These are phyloP conservation scores for Epichloe aotearoae DNA, from an alignment of 2,329 filamentous ascomycete genomes.

Conservation along the genomic window DNA sequence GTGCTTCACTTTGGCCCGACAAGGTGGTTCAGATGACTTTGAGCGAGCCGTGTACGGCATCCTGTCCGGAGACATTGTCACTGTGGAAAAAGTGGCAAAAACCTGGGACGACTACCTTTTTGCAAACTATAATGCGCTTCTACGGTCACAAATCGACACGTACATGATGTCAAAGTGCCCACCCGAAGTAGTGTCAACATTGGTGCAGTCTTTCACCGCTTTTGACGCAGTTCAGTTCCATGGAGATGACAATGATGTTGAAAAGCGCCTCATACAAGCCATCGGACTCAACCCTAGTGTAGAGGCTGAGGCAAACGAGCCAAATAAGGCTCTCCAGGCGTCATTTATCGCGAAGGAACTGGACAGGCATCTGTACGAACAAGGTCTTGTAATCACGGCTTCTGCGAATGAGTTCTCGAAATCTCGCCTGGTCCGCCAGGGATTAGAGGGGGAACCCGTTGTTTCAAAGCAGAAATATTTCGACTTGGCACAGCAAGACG, in stretches of 20 bases:
- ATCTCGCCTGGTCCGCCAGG: constrained; percentile 16
- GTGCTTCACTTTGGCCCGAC: constrained; percentile 58
- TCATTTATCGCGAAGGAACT: constrained; percentile 56
- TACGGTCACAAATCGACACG: constrained; percentile 66
- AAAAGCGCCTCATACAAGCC: constrained; percentile 44
- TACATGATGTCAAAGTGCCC: constrained; percentile 48
- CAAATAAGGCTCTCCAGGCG: constrained; percentile 64
- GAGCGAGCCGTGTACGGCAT: constrained; percentile 85
- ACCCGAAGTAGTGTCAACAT: constrained; percentile 36
- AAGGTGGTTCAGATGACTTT: constrained; percentile 58
- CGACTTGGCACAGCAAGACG: constrained; percentile 43
- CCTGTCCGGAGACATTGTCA: constrained; percentile 70
- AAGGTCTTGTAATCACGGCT: constrained; percentile 31
- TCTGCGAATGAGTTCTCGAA: constrained; percentile 11
- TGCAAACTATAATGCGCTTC: constrained; percentile 72
- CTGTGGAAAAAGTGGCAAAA: constrained; percentile 62
- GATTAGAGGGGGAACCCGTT: constrained; percentile 15
- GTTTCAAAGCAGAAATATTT: constrained; percentile 36
- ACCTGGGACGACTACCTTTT: constrained; percentile 83
- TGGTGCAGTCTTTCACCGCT: constrained; percentile 45
- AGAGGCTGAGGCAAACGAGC: constrained; percentile 44
- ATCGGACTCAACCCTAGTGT: constrained; percentile 45
- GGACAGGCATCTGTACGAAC: constrained; percentile 42
- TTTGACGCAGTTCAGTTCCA: constrained; percentile 54
- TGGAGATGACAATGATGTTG: constrained; percentile 38